Conservation (phyloP, 1,284 basidiomycete species). For the Neolentinus lepideus region DNA sequence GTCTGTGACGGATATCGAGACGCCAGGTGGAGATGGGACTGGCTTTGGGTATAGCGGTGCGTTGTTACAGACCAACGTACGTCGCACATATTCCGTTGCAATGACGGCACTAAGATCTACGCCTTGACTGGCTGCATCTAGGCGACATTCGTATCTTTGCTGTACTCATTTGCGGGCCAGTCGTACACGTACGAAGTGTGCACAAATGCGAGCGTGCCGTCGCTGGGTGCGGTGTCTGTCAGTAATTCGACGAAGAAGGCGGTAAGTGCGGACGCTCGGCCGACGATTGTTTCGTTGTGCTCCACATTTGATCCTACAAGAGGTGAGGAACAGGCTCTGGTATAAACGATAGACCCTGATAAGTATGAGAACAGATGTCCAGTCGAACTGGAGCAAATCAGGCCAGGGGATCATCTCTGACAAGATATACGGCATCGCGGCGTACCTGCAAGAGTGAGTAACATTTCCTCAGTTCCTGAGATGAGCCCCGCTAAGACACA, state of each 20-base stretch:
- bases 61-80: neutral
- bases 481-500: neutral
- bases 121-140: neutral
- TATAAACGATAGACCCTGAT: too few species aligned
- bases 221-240: neutral
- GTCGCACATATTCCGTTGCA: neutral
- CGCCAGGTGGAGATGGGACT: neutral
- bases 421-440: neutral
- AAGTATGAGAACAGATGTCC: neutral
- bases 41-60: neutral
- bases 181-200: neutral
- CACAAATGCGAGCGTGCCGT: conserved; percentile 1
- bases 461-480: neutral
- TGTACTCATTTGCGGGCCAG: neutral
- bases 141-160: neutral
- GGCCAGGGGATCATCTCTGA: neutral
- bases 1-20: neutral
- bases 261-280: neutral
- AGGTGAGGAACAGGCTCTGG: neutral
- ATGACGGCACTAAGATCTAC: too few species aligned
- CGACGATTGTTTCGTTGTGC: neutral
- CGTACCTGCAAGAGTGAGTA: neutral
- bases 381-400: neutral
- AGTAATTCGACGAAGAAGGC: neutral
- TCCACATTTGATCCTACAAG: neutral